Conservation (phyloP, 768 basidiomycete species). For the Chalciporus piperatus region DNA sequence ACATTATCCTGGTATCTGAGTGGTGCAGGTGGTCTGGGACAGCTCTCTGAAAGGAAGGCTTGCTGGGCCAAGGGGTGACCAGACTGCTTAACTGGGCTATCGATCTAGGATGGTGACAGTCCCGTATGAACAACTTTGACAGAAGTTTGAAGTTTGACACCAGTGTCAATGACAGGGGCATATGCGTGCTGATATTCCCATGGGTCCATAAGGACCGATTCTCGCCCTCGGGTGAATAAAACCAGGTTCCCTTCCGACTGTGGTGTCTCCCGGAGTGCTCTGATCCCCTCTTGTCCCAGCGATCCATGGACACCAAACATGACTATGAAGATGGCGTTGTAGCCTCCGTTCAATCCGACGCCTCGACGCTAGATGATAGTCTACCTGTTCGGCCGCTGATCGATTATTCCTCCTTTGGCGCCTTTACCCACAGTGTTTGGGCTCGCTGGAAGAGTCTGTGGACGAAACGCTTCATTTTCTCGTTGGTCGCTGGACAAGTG, state of each 20-base stretch:
- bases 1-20: too few species aligned
- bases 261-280: not conserved
- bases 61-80: too few species aligned
- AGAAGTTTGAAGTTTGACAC: constrained; percentile 12
- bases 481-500: constrained; percentile 74
- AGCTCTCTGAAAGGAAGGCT: too few species aligned
- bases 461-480: constrained; percentile 70
- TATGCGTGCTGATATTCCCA: constrained; percentile 7
- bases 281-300: constrained; percentile 9
- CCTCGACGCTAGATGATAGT: not conserved
- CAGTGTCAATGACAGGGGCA: constrained; percentile 3
- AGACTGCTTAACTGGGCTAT: too few species aligned
- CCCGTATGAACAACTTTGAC: constrained; percentile 8
- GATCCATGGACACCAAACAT: constrained; percentile 26
- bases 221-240: constrained; percentile 14
- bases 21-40: too few species aligned
- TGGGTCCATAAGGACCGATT: not conserved
- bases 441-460: constrained; percentile 71
- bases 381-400: constrained; percentile 52
- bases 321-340: constrained; percentile 13
- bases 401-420: constrained; percentile 56
- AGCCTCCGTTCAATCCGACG: not conserved
- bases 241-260: not conserved
- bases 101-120: not conserved
- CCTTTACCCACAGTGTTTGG: constrained; percentile 52